Evolutionary conservation across 176 grass and related monocot genomes (phyloP), one percentile per base, ranked within the genome.

Genomic region (Luzula sylvatica): DNA sequence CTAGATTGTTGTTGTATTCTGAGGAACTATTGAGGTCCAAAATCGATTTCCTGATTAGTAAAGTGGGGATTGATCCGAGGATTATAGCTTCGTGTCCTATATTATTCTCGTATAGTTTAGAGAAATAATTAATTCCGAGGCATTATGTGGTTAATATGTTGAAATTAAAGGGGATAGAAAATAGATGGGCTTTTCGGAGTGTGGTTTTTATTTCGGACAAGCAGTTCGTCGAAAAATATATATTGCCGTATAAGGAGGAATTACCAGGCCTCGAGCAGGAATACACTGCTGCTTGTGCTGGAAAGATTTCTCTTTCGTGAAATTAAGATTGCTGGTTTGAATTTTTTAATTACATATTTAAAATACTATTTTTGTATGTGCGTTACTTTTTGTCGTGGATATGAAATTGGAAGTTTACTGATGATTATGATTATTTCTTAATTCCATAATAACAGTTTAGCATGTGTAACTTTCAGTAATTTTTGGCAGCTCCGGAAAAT

Each of bases 11-110:
- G 23, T 3, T 8, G 43, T 23, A 2, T 15, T 46, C 58, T 26
- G 39, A 46, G 39, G 45, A 62, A n/a, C 24, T 0, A 2, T 23
- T 62, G 1, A 18, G 26, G 35, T 62, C 41, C 7, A 62, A 42
- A 3, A 62, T 46, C 13, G 41, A 62, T 62, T 62, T 47, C 17
- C 58, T 47, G 25, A 8, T 43, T 47, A 25, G 39, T n/a, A 29
- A 3, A 2, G 41, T 3, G 0, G 16, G 28, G 18, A 15, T 59
- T 39, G 32, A 59, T 2, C 38, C 38, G 5, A 59, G 26, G 55
- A 40, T 20, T 22, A 25, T 59, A 15, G 55, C 17, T 42, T 41
- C 12, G 5, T 5, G 5, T 7, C 20, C 38, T 15, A 23, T 4
- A 14, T 23, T 59, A 13, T 30, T 59, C 13, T 1, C 17, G 0